A percentile compares a stretch with the other conserved stretches of the same genome.
phyloP scores from a whole-genome alignment of 1,139 yeast genomes.

The Geotrichum bryndzae region DNA sequence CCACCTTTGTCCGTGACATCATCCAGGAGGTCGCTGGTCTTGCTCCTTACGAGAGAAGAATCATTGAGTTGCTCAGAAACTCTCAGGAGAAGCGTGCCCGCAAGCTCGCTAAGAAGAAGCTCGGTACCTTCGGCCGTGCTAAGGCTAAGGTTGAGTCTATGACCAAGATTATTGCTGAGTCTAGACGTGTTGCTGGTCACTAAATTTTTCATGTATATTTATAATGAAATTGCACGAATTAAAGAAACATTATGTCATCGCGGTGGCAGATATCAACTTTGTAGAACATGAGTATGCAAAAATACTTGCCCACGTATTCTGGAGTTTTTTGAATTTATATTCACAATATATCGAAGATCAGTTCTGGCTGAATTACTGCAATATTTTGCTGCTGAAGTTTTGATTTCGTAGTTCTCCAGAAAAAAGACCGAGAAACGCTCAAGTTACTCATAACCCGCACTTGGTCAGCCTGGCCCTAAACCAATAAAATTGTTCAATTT shows the following conservation, averaged over 20 bases:
- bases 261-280: neutral
- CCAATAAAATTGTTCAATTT: conserved; percentile 10
- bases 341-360: neutral
- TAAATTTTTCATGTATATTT: neutral
- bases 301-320: neutral
- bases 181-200: conserved; percentile 59
- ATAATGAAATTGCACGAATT: neutral
- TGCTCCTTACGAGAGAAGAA: conserved; percentile 99
- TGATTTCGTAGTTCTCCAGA: neutral
- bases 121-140: conserved; percentile 99
- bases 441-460: conserved; percentile 1
- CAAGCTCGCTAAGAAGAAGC: conserved; percentile 99
- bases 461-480: neutral
- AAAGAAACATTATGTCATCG: neutral
- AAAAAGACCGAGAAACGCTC: neutral
- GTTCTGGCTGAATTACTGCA: neutral
- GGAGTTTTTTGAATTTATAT: neutral
- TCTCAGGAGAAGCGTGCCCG: conserved; percentile 99
- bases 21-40: conserved; percentile 97
- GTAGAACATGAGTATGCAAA: neutral
- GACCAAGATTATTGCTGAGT: conserved; percentile 93
- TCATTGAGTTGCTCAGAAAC: conserved; percentile 98
- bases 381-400: neutral
- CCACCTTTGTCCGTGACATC: conserved; percentile 88
- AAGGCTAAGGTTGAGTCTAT: conserved; percentile 99